These are phyloP conservation scores for Pulveroboletus sp. DNA, from an alignment of 768 basidiomycete genomes.

Conservation along the genomic window DNA sequence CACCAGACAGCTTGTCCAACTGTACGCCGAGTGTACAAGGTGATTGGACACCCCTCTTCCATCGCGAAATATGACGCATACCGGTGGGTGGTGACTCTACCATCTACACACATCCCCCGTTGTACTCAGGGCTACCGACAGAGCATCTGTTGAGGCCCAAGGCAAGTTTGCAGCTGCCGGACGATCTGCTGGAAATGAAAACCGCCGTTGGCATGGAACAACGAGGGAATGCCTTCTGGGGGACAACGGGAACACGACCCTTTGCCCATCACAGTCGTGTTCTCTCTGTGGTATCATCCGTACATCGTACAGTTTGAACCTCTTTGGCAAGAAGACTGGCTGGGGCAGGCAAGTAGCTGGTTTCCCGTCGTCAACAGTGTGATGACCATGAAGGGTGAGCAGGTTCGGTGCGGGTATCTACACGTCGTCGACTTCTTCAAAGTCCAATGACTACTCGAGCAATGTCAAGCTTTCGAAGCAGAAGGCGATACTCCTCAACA, in stretches of 20 bases:
- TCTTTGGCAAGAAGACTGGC: constrained; percentile 65
- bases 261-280: constrained; percentile 52
- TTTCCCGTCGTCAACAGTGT: background rate
- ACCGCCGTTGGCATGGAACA: constrained; percentile 74
- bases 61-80: constrained; percentile 58
- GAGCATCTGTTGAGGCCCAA: constrained; percentile 51
- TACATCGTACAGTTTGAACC: constrained; percentile 58
- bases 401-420: constrained; percentile 72
- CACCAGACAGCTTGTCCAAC: constrained; percentile 54
- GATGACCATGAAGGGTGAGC: constrained; percentile 4
- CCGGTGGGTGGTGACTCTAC: constrained; percentile 35
- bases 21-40: constrained; percentile 62
- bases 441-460: constrained; percentile 69
- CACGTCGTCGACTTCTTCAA: constrained; percentile 75
- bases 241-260: constrained; percentile 50
- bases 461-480: constrained; percentile 50
- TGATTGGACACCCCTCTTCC: constrained; percentile 45
- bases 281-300: constrained; percentile 60
- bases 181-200: constrained; percentile 62
- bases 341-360: constrained; percentile 53
- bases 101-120: background rate
- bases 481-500: constrained; percentile 69
- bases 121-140: constrained; percentile 20
- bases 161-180: constrained; percentile 54
- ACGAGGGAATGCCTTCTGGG: constrained; percentile 59